Base-by-base conservation (phyloP, 116 monocot genomes). In the Iris pallida region DNA sequence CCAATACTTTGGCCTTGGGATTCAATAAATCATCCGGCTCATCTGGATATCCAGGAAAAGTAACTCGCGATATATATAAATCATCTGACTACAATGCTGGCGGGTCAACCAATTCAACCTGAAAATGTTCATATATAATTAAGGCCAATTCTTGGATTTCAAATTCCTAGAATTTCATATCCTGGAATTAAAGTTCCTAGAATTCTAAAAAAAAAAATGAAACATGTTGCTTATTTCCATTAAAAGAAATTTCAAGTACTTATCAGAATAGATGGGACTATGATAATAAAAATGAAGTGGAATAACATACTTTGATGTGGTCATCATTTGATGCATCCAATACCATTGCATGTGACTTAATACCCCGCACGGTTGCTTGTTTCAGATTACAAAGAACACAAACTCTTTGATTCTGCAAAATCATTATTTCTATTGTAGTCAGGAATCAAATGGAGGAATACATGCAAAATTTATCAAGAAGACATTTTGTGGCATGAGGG, bases 301-400 rank as follows among this genome's bases (percentile, higher is more conserved):
- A 5, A 67, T 16, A n/a, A 12, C 85, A 82, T 92, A 92, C 92
- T 68, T 86, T 92, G 45, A 68, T 82, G 64, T 84, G 78, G 19
- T 88, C 88, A 61, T 79, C 85, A 75, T 78, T 90, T 15, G 85
- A 90, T 69, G 92, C 92, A 79, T 85, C 89, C 70, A 97, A 78
- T 46, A 97, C 85, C 97, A 97, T 97, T 4, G 97, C 97, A 56
- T 97, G 87, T 69, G 97, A 97, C 68, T 97, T 97, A 16, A 97
- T 90, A 56, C 92, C 97, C 13, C 97, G 79, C 97, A 97, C 92
- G 60, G 78, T 85, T 19, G 86, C 92, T 64, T 92, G 97, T 68
- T 97, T 97, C 76, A 97, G 73, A 66, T 97, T 97, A 65, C 97
- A 97, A 67, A 97, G 83, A 80, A 97, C 92, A 64, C 90, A 92